Evolutionary conservation across 179 eudicot genomes (phyloP).

Genomic region (Beta macrorhiza): DNA sequence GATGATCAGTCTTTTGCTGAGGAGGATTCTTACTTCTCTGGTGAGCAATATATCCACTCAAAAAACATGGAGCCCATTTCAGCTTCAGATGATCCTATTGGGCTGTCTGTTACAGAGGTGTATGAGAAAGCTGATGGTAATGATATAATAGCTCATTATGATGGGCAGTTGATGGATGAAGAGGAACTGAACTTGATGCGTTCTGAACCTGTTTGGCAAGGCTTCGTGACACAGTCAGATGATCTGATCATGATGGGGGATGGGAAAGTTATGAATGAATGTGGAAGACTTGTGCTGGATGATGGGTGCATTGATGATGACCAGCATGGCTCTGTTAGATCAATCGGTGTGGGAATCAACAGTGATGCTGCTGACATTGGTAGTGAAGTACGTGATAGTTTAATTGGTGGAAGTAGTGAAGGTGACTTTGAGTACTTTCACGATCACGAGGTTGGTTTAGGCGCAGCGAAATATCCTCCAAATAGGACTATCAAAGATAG

Average conservation of each 20-base stretch:
- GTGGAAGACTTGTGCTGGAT: constrained; percentile 53
- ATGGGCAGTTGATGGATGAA: constrained; percentile 89
- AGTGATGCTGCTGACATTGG: constrained; percentile 93
- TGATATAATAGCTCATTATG: constrained; percentile 67
- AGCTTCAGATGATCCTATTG: constrained; percentile 61
- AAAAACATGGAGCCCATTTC: constrained; percentile 62
- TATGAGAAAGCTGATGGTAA: constrained; percentile 60
- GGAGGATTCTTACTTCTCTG: constrained; percentile 92
- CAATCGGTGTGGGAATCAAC: constrained; percentile 96
- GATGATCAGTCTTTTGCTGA: constrained; percentile 95
- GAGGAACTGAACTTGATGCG: constrained; percentile 84
- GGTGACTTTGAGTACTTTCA: constrained; percentile 77
- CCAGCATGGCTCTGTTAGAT: constrained; percentile 92
- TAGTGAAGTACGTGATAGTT: constrained; percentile 77
- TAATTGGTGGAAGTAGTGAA: constrained; percentile 90
- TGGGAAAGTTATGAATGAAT: constrained; percentile 53
- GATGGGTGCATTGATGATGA: constrained; percentile 76
- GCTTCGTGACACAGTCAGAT: constrained; percentile 82
- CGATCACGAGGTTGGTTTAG: constrained; percentile 54
- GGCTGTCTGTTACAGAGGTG: constrained; percentile 60
- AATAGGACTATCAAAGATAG: constrained; percentile 45
- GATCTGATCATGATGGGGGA: constrained; percentile 79
- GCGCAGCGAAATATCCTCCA: constrained; percentile 42
- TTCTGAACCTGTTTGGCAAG: constrained; percentile 95
- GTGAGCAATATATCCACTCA: constrained; percentile 69